These are phyloP conservation scores for Aechmea fasciata DNA, from an alignment of 176 grass and related monocot genomes.

Conservation along the genomic window DNA sequence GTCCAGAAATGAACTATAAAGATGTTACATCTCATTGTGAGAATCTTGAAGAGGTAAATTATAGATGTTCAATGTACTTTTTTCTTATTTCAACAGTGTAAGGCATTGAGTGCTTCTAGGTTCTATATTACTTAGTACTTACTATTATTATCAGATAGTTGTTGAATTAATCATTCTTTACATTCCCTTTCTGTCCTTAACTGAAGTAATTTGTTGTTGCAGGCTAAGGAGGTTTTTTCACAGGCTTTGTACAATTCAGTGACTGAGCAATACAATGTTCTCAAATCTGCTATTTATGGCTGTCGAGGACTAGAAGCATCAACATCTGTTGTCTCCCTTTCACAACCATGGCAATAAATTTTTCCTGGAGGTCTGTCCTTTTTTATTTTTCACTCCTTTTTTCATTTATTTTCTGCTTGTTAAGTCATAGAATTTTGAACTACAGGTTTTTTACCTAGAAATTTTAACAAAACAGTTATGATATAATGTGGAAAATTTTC, in stretches of 20 bases:
- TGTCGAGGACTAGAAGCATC: conserved; percentile 37
- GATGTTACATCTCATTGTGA: conserved; percentile 38
- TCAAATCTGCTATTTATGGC: conserved; percentile 64
- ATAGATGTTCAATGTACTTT: not conserved
- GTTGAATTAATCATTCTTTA: not conserved
- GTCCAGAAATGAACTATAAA: conserved; percentile 64
- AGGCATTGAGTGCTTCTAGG: not conserved
- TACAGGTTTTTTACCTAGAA: too few relatives aligned
- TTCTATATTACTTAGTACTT: not conserved
- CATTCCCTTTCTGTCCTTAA: not conserved
- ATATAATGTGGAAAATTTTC: too few relatives aligned
- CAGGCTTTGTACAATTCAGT: conserved; percentile 52
- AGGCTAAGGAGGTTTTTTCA: conserved; percentile 59
- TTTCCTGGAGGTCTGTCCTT: conserved; percentile 21
- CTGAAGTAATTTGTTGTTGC: conserved; percentile 1
- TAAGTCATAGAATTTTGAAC: too few relatives aligned
- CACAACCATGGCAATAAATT: conserved; percentile 62
- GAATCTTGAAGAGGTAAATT: conserved; percentile 58
- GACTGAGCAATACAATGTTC: conserved; percentile 59
- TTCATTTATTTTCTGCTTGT: conserved; percentile 19
- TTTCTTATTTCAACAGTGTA: not conserved
- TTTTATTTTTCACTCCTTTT: conserved; percentile 5
- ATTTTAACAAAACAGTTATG: too few relatives aligned
- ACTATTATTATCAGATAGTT: not conserved
- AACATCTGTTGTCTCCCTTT: conserved; percentile 47